A percentile compares a stretch with the other conserved stretches of the same genome.
phyloP scores from a whole-genome alignment of 2,329 filamentous ascomycete species.

The Aspergillus ruber region DNA sequence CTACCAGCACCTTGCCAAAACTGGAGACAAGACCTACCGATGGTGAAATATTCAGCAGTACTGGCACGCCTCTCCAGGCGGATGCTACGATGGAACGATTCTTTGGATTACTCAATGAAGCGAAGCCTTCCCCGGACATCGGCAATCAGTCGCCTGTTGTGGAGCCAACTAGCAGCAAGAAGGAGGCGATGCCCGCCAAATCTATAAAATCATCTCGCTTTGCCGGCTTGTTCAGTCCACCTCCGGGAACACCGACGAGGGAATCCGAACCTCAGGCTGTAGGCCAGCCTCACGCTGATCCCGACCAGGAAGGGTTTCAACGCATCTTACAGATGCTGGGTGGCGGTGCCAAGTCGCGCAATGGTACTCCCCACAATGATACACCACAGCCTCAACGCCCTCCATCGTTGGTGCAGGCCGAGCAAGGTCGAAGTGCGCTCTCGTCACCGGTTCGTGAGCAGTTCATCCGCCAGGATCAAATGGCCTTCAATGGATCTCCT shows the following conservation, averaged over 20 bases:
- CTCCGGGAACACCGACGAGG: constrained; percentile 48
- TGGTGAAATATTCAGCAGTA: constrained; percentile 47
- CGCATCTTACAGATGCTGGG: constrained; percentile 77
- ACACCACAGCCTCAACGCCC: constrained; percentile 23
- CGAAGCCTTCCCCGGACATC: constrained; percentile 40
- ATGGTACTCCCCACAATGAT: constrained; percentile 40
- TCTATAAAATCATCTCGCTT: constrained; percentile 71
- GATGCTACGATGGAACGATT: constrained; percentile 71
- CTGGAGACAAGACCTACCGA: constrained; percentile 37
- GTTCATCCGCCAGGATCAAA: constrained; percentile 25
- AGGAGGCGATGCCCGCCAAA: constrained; percentile 45
- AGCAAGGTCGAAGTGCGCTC: constrained; percentile 22
- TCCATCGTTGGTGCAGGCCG: constrained; percentile 23
- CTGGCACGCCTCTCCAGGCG: constrained; percentile 55
- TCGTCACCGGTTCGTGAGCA: constrained; percentile 28
- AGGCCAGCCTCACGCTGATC: constrained; percentile 37
- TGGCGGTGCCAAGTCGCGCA: constrained; percentile 41
- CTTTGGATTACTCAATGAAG: constrained; percentile 57
- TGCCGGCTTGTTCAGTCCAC: constrained; percentile 67
- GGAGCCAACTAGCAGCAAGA: constrained; percentile 34
- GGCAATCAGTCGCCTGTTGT: constrained; percentile 27
- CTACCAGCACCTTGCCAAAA: constrained; percentile 22
- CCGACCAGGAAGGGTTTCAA: constrained; percentile 81
- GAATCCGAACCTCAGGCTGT: constrained; percentile 22
- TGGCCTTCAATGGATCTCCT: constrained; percentile 17